phyloP scores from a whole-genome alignment of 2,329 filamentous ascomycete species.

The Penicillium decumbens region DNA sequence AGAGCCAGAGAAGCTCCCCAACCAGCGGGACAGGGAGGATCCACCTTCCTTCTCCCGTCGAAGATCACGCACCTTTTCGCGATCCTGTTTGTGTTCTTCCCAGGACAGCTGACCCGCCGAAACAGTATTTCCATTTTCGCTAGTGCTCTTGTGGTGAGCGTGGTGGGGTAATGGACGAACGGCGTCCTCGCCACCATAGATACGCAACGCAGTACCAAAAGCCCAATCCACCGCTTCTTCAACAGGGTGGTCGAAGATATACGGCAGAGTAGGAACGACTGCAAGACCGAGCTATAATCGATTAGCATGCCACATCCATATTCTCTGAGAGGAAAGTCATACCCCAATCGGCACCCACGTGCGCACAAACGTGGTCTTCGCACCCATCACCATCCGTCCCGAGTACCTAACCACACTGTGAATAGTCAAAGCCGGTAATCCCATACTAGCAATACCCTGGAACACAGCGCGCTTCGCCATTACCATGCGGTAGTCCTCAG shows the following conservation, averaged over 20 bases:
- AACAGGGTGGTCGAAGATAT: constrained; percentile 84
- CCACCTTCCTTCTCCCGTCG: constrained; percentile 13
- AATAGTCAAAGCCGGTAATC: constrained; percentile 86
- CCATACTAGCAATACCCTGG: constrained; percentile 89
- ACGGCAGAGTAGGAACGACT: constrained; percentile 77
- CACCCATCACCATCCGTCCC: constrained; percentile 75
- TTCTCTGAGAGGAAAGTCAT: constrained; percentile 40
- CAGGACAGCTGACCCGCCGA: constrained; percentile 26
- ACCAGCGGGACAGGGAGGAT: constrained; percentile 11
- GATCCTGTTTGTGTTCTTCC: constrained; percentile 34
- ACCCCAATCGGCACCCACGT: constrained; percentile 91
- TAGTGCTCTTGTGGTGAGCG: constrained; percentile 2
- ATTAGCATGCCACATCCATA: constrained; percentile 14
- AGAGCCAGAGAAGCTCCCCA: constrained; percentile 8
- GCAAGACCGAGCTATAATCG: constrained; percentile 55
- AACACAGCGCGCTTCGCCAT: constrained; percentile 90
- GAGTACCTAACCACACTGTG: constrained; percentile 90
- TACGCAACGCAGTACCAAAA: constrained; percentile 76
- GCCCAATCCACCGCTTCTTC: constrained; percentile 86
- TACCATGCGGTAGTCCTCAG: constrained; percentile 86
- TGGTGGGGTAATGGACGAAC: constrained; percentile 37
- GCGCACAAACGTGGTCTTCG: constrained; percentile 68
- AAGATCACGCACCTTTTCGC: constrained; percentile 26
- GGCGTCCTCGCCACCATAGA: constrained; percentile 62
- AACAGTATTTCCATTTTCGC: neutral